Evolutionary conservation across 176 grass and related monocot genomes (phyloP), one percentile per base, ranked within the genome.

Genomic region (Aegilops speltoides): DNA sequence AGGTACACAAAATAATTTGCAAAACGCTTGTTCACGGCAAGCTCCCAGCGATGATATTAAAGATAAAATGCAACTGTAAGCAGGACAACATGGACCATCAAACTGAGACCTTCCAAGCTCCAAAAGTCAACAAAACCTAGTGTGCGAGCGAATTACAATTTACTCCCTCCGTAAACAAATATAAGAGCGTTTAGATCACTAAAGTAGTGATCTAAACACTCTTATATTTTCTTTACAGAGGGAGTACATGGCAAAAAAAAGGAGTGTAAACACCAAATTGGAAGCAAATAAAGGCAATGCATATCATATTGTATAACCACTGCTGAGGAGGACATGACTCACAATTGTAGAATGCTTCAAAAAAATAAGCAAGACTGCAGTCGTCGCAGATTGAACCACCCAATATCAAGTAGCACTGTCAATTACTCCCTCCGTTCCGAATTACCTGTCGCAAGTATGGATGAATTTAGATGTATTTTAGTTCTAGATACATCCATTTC

Each of bases 201-300:
- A 38, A 38, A 38, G 36, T 38, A 37, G 36, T 37, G 36, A 37
- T 37, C 36, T 37, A 37, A 37, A 37, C 36, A 6, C 36, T 37
- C 36, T 37, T 37, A 37, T 37, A 37, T 37, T 37, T 37, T 38
- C 7, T 38, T 38, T 38, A 38, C 36, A 8, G 36, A 38, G 36
- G 36, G 36, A 38, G 36, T 78, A 70, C 81, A 68, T 60, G 14
- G n/a, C 5, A 74, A 64, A 67, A 62, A 11, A 19, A 19, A 31
- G 31, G 6, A 5, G 52, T 75, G 66, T 63, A 12, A 73, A 25
- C 15, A 79, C 64, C 43, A 73, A 62, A 9, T 56, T 65, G 20
- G 57, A 14, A 64, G 28, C 65, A 87, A 74, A 91, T 80, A 63
- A 79, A 76, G 68, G 63, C 34, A 84, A 80, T 80, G 68, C 54